phyloP scores from a whole-genome alignment of 1,284 basidiomycete species.

The Ustanciosporium gigantosporum region DNA sequence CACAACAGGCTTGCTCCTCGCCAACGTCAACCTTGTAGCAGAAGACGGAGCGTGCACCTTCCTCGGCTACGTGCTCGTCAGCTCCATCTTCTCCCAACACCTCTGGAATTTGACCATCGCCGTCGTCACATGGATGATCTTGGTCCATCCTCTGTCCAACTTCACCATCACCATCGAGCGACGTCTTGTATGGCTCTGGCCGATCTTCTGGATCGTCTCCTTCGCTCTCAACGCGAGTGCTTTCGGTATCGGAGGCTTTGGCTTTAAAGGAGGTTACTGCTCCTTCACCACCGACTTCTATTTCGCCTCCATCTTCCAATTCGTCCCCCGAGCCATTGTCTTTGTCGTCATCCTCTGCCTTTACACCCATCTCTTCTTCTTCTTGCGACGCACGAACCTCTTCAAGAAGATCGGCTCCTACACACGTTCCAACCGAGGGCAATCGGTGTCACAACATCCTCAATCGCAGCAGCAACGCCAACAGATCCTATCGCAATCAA shows the following conservation, averaged over 20 bases:
- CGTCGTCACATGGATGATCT: slow-evolving; percentile 53
- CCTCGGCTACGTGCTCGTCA: slow-evolving; percentile 40
- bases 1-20: slow-evolving; percentile 35
- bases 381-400: slow-evolving; percentile 48
- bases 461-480: neutral
- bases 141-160: slow-evolving; percentile 46
- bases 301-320: slow-evolving; percentile 43
- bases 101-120: slow-evolving; percentile 54
- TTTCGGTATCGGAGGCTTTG: slow-evolving; percentile 35
- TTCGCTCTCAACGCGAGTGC: slow-evolving; percentile 39
- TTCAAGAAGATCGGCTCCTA: slow-evolving; percentile 25
- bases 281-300: slow-evolving; percentile 17
- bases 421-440: slow-evolving; percentile 2
- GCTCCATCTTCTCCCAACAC: slow-evolving; percentile 50
- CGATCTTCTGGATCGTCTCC: slow-evolving; percentile 43
- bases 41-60: slow-evolving; percentile 31
- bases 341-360: slow-evolving; percentile 46
- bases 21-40: slow-evolving; percentile 31
- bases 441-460: slow-evolving; percentile 5
- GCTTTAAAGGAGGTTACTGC: slow-evolving; percentile 49
- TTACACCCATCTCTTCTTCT: slow-evolving; percentile 57
- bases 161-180: slow-evolving; percentile 45
- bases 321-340: slow-evolving; percentile 43
- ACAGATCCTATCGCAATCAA: neutral
- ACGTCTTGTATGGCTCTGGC: slow-evolving; percentile 48